A percentile compares a stretch with the other conserved stretches of the same genome.
Evolutionary conservation across 192 early-diverging fungal genomes (phyloP).

Genomic region (Umbelopsis ramanniana): DNA sequence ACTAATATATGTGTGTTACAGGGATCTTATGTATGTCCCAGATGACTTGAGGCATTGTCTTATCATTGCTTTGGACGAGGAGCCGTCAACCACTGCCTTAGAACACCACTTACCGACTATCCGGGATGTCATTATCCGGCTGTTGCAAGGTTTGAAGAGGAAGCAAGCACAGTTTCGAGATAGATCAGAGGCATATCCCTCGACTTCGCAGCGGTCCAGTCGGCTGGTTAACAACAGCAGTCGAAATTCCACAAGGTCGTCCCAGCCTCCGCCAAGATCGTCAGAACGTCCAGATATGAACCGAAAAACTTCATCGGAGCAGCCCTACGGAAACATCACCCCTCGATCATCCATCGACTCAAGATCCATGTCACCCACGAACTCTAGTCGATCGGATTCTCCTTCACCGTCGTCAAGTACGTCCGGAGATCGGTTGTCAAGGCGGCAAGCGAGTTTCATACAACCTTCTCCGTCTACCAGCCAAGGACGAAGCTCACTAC

Average conservation of each 20-base stretch:
- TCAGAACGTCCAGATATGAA: constrained; percentile 2
- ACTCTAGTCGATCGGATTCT: not conserved
- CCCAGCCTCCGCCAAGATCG: constrained; percentile 1
- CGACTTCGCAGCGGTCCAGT: not conserved
- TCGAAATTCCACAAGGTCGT: not conserved
- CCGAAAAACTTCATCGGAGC: not conserved
- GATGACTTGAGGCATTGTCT: constrained; percentile 48
- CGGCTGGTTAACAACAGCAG: not conserved
- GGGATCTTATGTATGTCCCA: constrained; percentile 51
- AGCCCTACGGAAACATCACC: not conserved
- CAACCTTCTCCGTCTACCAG: not conserved
- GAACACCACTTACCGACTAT: constrained; percentile 58
- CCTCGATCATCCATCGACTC: not conserved
- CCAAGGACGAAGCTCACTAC: not conserved
- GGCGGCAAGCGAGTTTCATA: not conserved
- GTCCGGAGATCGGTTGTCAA: not conserved
- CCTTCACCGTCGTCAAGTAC: constrained; percentile 12
- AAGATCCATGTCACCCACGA: not conserved
- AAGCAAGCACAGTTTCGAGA: constrained; percentile 56
- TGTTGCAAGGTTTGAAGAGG: constrained; percentile 55
- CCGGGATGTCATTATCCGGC: constrained; percentile 52
- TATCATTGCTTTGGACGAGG: constrained; percentile 48
- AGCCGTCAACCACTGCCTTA: constrained; percentile 43
- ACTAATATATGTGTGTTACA: constrained; percentile 21
- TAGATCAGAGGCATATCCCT: not conserved